These are phyloP conservation scores for Colletotrichum viniferum DNA, from an alignment of 2,329 filamentous ascomycete genomes.

Conservation along the genomic window DNA sequence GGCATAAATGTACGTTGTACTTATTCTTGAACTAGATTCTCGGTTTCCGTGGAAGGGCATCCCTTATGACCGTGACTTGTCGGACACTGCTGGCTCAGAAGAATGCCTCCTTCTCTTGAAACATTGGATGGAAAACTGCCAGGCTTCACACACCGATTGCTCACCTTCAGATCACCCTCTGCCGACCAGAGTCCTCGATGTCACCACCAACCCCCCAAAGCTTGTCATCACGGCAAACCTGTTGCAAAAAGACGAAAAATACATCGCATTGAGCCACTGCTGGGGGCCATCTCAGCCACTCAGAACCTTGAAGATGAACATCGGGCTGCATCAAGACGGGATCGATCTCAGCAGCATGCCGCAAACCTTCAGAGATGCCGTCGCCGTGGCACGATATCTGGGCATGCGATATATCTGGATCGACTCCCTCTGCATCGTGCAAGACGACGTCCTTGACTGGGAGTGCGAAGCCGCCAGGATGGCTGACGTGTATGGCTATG, in stretches of 20 bases:
- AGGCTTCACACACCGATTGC: not conserved
- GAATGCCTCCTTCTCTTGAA: not conserved
- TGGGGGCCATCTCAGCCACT: not conserved
- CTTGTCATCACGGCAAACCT: not conserved
- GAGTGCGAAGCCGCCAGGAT: slow-evolving; percentile 8
- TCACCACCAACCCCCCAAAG: not conserved
- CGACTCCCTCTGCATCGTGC: slow-evolving; percentile 22
- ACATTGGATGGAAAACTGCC: not conserved
- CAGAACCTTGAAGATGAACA: not conserved
- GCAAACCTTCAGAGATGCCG: slow-evolving; percentile 11
- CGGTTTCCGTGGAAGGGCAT: not conserved
- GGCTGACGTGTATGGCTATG: not conserved
- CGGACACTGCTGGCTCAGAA: not conserved
- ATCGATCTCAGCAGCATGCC: not conserved
- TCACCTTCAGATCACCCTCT: not conserved
- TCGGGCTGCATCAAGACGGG: not conserved
- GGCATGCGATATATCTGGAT: slow-evolving; percentile 24
- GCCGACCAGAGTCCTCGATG: not conserved
- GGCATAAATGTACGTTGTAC: accelerated
- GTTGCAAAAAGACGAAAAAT: not conserved
- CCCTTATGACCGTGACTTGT: not conserved
- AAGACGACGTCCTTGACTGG: slow-evolving; percentile 20
- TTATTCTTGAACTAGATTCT: not conserved
- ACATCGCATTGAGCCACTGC: not conserved
- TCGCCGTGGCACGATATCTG: slow-evolving; percentile 3